These are phyloP conservation scores for Tinospora cordifolia DNA, from an alignment of 164 flowering plant genomes.

Conservation along the genomic window DNA sequence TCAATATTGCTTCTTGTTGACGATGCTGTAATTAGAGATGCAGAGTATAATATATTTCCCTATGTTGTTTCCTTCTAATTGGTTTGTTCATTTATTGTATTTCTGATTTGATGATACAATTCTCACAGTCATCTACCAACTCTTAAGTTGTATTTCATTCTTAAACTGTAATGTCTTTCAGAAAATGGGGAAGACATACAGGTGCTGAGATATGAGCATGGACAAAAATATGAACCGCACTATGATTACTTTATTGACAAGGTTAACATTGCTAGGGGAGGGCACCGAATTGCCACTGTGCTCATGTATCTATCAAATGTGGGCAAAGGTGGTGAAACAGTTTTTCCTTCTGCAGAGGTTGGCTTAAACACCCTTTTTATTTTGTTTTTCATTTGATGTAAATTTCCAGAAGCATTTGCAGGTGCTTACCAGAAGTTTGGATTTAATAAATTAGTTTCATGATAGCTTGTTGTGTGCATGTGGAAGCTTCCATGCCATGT, in stretches of 20 bases:
- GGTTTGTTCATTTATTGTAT: no score
- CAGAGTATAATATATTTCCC: no score
- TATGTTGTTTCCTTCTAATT: no score
- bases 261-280: slow-evolving; percentile 89
- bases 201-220: slow-evolving; percentile 80
- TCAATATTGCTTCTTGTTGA: no score
- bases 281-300: slow-evolving; percentile 84
- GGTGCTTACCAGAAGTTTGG: not conserved
- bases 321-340: slow-evolving; percentile 90
- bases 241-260: slow-evolving; percentile 79
- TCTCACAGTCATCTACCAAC: no score
- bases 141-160: no score
- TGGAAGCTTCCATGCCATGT: not conserved
- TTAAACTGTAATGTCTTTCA: slow-evolving; percentile 18
- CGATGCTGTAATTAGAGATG: no score
- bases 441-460: not conserved
- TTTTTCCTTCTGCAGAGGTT: slow-evolving; percentile 90
- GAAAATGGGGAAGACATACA: slow-evolving; percentile 98
- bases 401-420: not conserved
- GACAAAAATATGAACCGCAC: slow-evolving; percentile 91
- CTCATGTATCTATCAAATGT: slow-evolving; percentile 94
- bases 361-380: slow-evolving; percentile 23
- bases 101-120: no score
- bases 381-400: not conserved
- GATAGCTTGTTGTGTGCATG: not conserved